A percentile compares a stretch with the other conserved stretches of the same genome.
Conservation (phyloP, 179 eudicot genomes). For the Heliamphora pulchella region DNA sequence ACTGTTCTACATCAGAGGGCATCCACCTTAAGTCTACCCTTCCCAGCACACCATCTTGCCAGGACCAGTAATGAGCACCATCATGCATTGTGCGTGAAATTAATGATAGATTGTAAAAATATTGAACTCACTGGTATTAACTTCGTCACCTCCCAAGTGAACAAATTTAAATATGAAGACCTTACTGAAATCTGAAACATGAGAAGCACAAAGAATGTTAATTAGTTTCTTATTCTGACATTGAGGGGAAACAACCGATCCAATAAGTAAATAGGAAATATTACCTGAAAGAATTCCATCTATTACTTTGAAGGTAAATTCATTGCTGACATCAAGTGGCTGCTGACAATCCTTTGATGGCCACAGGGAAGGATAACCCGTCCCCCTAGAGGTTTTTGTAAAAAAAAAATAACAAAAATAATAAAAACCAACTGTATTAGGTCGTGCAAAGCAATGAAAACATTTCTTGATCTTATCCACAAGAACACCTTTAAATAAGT, state of each 20-base stretch:
- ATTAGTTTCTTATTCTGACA: not conserved
- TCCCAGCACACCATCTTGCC: too few relatives aligned
- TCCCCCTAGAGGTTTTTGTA: slow-evolving; percentile 43
- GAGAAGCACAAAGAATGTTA: slow-evolving; percentile 9
- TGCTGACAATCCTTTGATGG: slow-evolving; percentile 66
- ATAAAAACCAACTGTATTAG: not conserved
- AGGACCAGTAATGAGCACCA: too few relatives aligned
- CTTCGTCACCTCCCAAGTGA: slow-evolving; percentile 98
- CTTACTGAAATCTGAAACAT: slow-evolving; percentile 80
- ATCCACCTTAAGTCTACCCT: too few relatives aligned
- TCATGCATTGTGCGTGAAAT: not conserved
- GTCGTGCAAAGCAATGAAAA: not conserved
- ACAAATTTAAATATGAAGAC: slow-evolving; percentile 71
- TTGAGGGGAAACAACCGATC: not conserved
- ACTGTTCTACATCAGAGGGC: too few relatives aligned
- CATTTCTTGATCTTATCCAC: not conserved
- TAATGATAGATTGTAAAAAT: not conserved
- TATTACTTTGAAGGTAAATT: slow-evolving; percentile 78
- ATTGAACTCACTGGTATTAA: slow-evolving; percentile 60
- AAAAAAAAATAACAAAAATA: not conserved
- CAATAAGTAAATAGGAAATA: not conserved
- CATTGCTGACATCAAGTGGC: slow-evolving; percentile 96
- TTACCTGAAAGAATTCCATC: slow-evolving; percentile 89
- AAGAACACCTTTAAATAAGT: not conserved
- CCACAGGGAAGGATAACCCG: slow-evolving; percentile 79